These are phyloP conservation scores for Aethionema arabicum DNA, from an alignment of 345 rosid genomes.

Conservation along the genomic window DNA sequence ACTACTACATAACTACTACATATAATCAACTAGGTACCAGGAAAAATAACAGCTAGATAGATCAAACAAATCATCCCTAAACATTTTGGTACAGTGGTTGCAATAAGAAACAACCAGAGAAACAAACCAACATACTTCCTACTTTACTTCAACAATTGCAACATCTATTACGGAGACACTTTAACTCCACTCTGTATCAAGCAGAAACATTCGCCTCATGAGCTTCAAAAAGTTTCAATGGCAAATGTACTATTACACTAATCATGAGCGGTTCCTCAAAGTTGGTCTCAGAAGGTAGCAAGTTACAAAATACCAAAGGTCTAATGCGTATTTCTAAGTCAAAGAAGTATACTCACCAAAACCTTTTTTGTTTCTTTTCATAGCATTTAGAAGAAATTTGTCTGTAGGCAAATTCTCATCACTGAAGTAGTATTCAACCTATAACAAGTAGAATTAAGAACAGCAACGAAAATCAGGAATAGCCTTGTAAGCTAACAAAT, in stretches of 20 bases:
- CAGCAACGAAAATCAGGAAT: neutral
- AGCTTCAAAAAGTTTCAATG: too few species aligned
- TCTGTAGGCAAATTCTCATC: slow-evolving; percentile 85
- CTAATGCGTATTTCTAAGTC: neutral
- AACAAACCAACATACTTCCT: slow-evolving; percentile 47
- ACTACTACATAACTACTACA: neutral
- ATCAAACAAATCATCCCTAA: slow-evolving; percentile 7
- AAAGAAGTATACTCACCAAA: slow-evolving; percentile 53
- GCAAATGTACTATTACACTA: too few species aligned
- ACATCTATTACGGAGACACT: slow-evolving; percentile 28
- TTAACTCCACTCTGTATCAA: neutral
- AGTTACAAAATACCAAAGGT: neutral
- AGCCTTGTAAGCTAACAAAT: neutral
- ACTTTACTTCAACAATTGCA: slow-evolving; percentile 44
- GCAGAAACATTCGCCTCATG: neutral
- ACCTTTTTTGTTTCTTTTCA: slow-evolving; percentile 76
- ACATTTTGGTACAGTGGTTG: slow-evolving; percentile 43
- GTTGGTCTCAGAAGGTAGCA: neutral
- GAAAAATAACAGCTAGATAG: neutral
- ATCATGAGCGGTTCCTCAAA: neutral
- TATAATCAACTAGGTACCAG: too few species aligned
- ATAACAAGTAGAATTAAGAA: slow-evolving; percentile 17
- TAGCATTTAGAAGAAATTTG: slow-evolving; percentile 60
- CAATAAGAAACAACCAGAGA: slow-evolving; percentile 45
- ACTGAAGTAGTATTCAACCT: slow-evolving; percentile 95